Percentiles rank a stretch among this genome's conserved stretches.
phyloP scores from a whole-genome alignment of 768 basidiomycete species.

The Mycena albidolilacea region DNA sequence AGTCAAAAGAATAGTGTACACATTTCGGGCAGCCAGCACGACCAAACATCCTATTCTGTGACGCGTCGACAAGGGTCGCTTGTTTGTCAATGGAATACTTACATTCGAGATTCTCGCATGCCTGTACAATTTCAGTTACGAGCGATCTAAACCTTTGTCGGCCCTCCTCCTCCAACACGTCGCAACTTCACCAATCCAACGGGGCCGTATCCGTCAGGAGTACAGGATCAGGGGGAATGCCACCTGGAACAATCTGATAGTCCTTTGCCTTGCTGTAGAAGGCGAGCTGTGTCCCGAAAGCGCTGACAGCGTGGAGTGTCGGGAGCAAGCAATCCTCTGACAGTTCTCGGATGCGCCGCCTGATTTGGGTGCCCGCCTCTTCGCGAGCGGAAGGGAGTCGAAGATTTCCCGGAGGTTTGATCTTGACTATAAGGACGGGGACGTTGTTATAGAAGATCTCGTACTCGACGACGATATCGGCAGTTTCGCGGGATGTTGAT shows the following conservation, averaged over 20 bases:
- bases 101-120: conserved; percentile 23
- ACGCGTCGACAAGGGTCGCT: conserved; percentile 17
- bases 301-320: too few species aligned
- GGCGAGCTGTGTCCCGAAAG: too few species aligned
- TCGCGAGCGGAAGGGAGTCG: too few species aligned
- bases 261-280: conserved; percentile 1
- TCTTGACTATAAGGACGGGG: too few species aligned
- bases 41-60: conserved; percentile 4
- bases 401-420: too few species aligned
- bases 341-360: too few species aligned
- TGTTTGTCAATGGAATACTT: conserved; percentile 19
- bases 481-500: too few species aligned
- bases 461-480: too few species aligned
- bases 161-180: conserved; percentile 24
- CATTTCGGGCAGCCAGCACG: conserved; percentile 7
- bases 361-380: too few species aligned
- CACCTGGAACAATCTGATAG: conserved; percentile 17
- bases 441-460: too few species aligned
- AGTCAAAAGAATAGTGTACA: conserved; percentile 17
- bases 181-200: conserved; percentile 23
- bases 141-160: conserved; percentile 17
- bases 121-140: conserved; percentile 18
- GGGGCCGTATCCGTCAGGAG: conserved; percentile 25
- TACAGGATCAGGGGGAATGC: conserved; percentile 13
- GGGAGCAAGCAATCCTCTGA: too few species aligned